Conservation (phyloP, 805 yeast genomes). For the Ogataea nitratoaversa region DNA sequence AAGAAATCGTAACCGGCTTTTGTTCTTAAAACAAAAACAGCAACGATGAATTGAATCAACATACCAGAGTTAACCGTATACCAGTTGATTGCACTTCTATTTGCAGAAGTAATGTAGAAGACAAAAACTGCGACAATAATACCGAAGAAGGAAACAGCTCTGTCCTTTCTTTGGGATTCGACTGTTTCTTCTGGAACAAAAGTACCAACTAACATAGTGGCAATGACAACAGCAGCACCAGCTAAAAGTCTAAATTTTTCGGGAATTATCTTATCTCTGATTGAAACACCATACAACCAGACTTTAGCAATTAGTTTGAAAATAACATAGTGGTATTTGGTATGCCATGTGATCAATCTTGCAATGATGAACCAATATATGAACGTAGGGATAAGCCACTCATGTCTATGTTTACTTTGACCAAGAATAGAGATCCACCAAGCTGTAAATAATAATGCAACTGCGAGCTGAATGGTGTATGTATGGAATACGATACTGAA, state of each 20-base stretch:
- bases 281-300: conserved; percentile 32
- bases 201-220: conserved; percentile 49
- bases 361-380: conserved; percentile 39
- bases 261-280: conserved; percentile 39
- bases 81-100: conserved; percentile 47
- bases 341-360: conserved; percentile 40
- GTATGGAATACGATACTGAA: conserved; percentile 2
- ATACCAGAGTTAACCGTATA: conserved; percentile 56
- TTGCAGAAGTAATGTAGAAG: conserved; percentile 42
- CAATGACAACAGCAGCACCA: conserved; percentile 43
- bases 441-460: conserved; percentile 16
- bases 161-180: conserved; percentile 44
- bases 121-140: conserved; percentile 41
- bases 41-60: conserved; percentile 55
- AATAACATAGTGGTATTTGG: conserved; percentile 20
- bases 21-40: conserved; percentile 58
- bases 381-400: conserved; percentile 46
- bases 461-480: conserved; percentile 3
- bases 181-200: conserved; percentile 46
- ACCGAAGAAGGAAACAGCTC: conserved; percentile 58
- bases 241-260: conserved; percentile 36
- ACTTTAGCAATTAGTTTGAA: conserved; percentile 18
- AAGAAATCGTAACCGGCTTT: conserved; percentile 57
- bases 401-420: conserved; percentile 37
- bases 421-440: conserved; percentile 43